Base-by-base conservation (phyloP, 2,329 filamentous ascomycete species). In the Fonsecaea pedrosoi region DNA sequence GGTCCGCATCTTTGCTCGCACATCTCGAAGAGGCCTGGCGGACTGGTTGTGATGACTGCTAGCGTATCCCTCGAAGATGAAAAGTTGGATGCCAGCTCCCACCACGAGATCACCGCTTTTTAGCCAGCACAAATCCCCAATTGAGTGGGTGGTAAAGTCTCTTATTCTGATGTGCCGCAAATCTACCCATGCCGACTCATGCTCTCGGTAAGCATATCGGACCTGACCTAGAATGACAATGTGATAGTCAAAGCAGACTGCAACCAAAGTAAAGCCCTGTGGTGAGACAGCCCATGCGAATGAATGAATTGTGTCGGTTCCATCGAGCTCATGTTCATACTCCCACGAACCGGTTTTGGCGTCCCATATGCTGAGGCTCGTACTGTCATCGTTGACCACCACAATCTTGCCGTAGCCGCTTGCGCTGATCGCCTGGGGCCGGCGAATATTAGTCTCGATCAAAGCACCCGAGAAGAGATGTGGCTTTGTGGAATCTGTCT, bases 211-310 rank as follows among this genome's bases (percentile, higher is more conserved):
- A 77, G 97, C 92, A 75, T 95, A 97, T 12, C 94, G 90, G 80
- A 96, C 89, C 75, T 97, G 93, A 5, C 91, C 90, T 32, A 97
- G 85, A 2, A 97, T 83, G 35, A 96, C 80, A 4, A 97, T 90
- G 64, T 90, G 88, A 70, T 94, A 91, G n/a, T 90, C 89, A 74
- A 97, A 97, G 0, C 94, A 93, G n/a, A 97, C 92, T 0, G 94
- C 92, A 21, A 97, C 82, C 63, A 97, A 93, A 0, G 92, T 94
- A 74, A 97, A 92, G 57, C 88, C 89, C 76, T 96, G 92, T 0
- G 92, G 92, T 0, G 94, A 97, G 2, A 92, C 94, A 0, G 93
- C 94, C 94, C 94, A 97, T 77, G 97, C 93, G 12, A 97, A 85
- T 77, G 97, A 94, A 69, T 90, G 88, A 48, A 97, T 92, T 5